Percentiles rank a stretch among this genome's conserved stretches.
These are phyloP conservation scores for Taphrina communis DNA, from an alignment of 1,139 yeast genomes.

Conservation along the genomic window DNA sequence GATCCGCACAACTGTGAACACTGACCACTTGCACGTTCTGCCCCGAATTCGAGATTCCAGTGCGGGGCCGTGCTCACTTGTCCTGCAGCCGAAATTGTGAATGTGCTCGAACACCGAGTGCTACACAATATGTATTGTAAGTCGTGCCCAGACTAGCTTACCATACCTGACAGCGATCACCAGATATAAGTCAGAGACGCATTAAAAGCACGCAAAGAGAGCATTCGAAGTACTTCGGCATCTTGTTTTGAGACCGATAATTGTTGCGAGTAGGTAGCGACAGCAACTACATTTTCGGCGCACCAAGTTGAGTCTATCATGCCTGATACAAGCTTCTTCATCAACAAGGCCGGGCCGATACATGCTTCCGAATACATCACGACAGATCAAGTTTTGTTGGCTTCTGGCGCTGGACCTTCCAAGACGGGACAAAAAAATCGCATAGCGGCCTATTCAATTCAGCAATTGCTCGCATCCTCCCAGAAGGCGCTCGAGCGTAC, in stretches of 20 bases:
- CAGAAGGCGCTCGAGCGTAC: constrained; percentile 18
- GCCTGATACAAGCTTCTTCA: constrained; percentile 24
- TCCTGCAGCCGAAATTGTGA: no score
- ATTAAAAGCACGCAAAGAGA: neutral
- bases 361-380: constrained; percentile 38
- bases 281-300: neutral
- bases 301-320: neutral
- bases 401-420: constrained; percentile 37
- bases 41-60: no score
- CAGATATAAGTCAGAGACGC: neutral
- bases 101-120: no score
- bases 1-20: no score
- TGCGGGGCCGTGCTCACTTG: no score
- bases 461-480: constrained; percentile 1
- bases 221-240: neutral
- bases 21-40: no score
- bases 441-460: constrained; percentile 19
- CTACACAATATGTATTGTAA: no score
- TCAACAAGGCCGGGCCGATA: constrained; percentile 29
- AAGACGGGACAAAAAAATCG: constrained; percentile 35
- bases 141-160: no score
- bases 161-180: no score
- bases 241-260: no score
- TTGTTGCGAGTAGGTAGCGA: neutral
- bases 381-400: constrained; percentile 41